phyloP scores from a whole-genome alignment of 345 rosid species.

The Lumnitzera racemosa region DNA sequence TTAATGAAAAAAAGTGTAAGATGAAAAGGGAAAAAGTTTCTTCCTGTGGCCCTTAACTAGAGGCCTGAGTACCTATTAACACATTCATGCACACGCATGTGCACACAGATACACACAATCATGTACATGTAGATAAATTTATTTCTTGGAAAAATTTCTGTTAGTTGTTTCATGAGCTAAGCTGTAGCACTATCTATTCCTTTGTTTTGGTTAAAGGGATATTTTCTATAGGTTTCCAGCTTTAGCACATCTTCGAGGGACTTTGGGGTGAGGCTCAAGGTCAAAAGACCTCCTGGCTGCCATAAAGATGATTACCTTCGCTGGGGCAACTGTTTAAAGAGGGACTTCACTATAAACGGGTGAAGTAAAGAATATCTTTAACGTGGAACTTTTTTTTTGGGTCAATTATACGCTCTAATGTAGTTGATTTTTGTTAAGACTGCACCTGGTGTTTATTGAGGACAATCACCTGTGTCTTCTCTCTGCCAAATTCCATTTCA shows the following conservation, averaged over 20 bases:
- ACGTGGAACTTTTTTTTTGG: background rate
- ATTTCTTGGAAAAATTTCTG: no score
- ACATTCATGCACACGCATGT: no score
- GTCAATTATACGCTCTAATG: background rate
- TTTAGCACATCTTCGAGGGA: slow-evolving; percentile 42
- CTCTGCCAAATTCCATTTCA: slow-evolving; percentile 4
- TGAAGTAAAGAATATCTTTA: slow-evolving; percentile 14
- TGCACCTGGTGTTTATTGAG: background rate
- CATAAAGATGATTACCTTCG: slow-evolving; percentile 60
- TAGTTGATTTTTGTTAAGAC: slow-evolving; percentile 1
- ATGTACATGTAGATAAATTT: no score
- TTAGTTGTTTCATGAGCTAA: no score
- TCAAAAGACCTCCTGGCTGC: slow-evolving; percentile 32
- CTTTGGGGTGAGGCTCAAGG: slow-evolving; percentile 18
- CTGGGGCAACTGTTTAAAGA: slow-evolving; percentile 67
- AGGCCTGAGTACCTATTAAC: no score
- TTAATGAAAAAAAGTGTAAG: no score
- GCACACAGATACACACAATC: no score
- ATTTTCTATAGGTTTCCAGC: slow-evolving; percentile 54
- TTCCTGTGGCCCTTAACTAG: no score
- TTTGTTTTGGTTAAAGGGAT: slow-evolving; percentile 7
- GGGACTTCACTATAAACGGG: slow-evolving; percentile 98
- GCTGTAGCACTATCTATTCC: background rate
- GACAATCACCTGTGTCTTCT: no score
- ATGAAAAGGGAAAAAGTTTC: no score